Evolutionary conservation across 2,329 filamentous ascomycete genomes (phyloP).

Genomic region (Xylaria sp.): DNA sequence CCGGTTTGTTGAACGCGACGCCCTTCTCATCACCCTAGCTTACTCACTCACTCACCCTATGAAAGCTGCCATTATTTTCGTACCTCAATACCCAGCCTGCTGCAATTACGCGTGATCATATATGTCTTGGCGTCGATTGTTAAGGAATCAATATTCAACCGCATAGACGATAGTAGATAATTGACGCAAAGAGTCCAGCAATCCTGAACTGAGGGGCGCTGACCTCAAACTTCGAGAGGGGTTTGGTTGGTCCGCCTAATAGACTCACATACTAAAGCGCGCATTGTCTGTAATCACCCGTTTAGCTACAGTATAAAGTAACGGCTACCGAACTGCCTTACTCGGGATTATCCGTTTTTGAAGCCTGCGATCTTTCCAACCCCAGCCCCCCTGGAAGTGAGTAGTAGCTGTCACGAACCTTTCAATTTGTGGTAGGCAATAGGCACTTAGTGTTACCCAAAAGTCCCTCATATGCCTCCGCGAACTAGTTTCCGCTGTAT

Average conservation of each 20-base stretch:
- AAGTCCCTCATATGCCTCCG: too few species aligned
- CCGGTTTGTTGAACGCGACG: neutral
- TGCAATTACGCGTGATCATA: neutral
- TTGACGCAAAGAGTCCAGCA: neutral
- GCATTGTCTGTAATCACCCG: neutral
- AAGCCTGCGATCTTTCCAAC: neutral
- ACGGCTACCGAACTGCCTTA: neutral
- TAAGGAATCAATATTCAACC: neutral
- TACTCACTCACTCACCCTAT: neutral
- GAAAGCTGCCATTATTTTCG: neutral
- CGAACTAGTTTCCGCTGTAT: too few species aligned
- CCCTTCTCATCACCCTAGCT: neutral
- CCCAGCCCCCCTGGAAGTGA: neutral
- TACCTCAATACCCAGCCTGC: neutral
- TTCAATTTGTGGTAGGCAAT: too few species aligned
- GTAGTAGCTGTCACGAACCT: too few species aligned
- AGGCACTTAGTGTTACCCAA: too few species aligned
- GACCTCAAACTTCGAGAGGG: neutral
- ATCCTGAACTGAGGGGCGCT: neutral
- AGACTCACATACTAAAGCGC: neutral
- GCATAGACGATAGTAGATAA: neutral
- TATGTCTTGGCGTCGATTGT: neutral
- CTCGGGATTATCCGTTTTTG: neutral
- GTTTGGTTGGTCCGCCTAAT: constrained; percentile 9
- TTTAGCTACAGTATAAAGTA: neutral